phyloP scores from a whole-genome alignment of 2,329 filamentous ascomycete genomes.

The Lasiodiplodia sp. region DNA sequence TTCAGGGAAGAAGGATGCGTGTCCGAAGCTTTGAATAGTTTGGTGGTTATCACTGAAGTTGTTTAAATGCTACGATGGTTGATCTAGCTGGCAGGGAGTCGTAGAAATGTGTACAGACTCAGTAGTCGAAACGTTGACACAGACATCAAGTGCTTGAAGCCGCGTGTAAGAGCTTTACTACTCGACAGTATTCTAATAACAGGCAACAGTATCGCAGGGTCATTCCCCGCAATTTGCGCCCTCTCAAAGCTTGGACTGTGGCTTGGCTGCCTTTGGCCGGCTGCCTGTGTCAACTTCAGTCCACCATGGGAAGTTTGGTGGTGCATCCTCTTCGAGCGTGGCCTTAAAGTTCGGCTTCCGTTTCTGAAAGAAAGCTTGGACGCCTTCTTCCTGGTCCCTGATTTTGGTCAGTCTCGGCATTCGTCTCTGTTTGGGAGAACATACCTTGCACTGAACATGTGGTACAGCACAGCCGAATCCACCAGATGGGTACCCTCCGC shows the following conservation, averaged over 20 bases:
- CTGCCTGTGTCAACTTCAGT: conserved; percentile 14
- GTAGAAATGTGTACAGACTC: too few relatives aligned
- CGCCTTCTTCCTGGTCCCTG: conserved; percentile 23
- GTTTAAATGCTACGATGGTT: too few relatives aligned
- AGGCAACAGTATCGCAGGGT: too few relatives aligned
- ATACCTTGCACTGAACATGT: conserved; percentile 14
- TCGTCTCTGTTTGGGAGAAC: not conserved
- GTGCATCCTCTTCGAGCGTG: conserved; percentile 31
- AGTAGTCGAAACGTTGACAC: too few relatives aligned
- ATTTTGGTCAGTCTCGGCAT: not conserved
- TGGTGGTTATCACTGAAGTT: too few relatives aligned
- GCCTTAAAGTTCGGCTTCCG: conserved; percentile 28
- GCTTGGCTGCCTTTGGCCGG: not conserved
- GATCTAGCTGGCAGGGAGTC: too few relatives aligned
- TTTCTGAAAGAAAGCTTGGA: conserved; percentile 32
- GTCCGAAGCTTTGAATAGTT: too few relatives aligned
- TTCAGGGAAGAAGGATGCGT: too few relatives aligned
- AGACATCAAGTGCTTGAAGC: too few relatives aligned
- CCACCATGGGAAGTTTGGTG: conserved; percentile 31
- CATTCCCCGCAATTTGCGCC: too few relatives aligned
- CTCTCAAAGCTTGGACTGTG: not conserved
- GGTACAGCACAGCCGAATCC: conserved; percentile 28
- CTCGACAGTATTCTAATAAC: too few relatives aligned
- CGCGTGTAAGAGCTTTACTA: too few relatives aligned
- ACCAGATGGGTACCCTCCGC: conserved; percentile 31